Evolutionary conservation across 2,329 filamentous ascomycete species (phyloP), one percentile per base, ranked within the genome.

Genomic region (Penicillium sp.): DNA sequence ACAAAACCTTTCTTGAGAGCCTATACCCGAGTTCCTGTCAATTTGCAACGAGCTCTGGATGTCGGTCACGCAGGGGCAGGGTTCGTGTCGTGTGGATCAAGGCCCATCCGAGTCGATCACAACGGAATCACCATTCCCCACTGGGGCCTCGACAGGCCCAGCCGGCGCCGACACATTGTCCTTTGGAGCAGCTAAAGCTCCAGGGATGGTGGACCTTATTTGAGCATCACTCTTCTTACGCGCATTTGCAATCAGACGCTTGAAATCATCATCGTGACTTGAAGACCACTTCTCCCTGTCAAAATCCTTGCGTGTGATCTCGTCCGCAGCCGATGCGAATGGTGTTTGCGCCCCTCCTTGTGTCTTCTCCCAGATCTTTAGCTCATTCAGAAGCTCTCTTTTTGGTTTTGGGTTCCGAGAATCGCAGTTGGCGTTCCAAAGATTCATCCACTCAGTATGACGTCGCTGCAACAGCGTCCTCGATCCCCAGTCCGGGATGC

Each of bases 341-440:
- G 58, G 47, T 3, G 59, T 57, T 14, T 60, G 44, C 3, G 76
- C 71, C 1, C 83, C 81, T 8, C 90, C 89, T 57, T 95, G 85
- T 0, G 88, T 92, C 40, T 85, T 81, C 71, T 99, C 94, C 92
- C 94, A 97, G 1, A 82, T 73, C 20, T 92, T 88, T 11, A 99
- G 71, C 54, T 97, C 92, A 13, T 82, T 83, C 14, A 95, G 72
- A 4, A 99, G 71, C 51, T 94, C 86, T 6, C 74, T 66, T 57
- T 89, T 90, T 10, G 79, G 78, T 66, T 87, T 88, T 0, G 90
- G 90, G 1, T 77, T 76, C 31, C 81, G 82, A 2, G 92, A 88
- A 70, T 99, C 94, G 72, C 91, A 96, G 68, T 99, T 99, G 10
- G 95, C 89, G 69, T 99, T 99, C 88, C 90, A 96, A 16, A 99